Evolutionary conservation across 1,284 basidiomycete species (phyloP), one percentile per base, ranked within the genome.

Genomic region (Gomphus bonarii): DNA sequence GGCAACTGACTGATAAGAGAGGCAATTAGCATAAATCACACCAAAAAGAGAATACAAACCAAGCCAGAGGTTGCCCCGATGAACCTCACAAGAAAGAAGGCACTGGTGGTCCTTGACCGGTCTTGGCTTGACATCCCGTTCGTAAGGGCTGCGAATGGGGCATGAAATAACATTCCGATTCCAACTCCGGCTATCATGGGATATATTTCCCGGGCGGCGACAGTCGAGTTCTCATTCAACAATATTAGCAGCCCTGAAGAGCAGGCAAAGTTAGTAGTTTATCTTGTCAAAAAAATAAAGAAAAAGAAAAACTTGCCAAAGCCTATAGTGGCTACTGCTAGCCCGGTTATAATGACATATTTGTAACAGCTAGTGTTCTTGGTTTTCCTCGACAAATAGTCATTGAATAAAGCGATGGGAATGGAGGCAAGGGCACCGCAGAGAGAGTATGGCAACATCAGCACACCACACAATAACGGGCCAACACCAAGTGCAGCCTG

Each of bases 71-170:
- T 88, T 33, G 88, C 84, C 14, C 88, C 88, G 40, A 87, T 90
- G 69, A 90, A 91, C 46, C 88, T 76, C 49, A 89, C 85, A 57
- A 91, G 75, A 68, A 91, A 90, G 66, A 91, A 90, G 22, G 86
- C 88, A 65, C 85, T 84, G 12, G 88, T 90, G 30, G 84, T 85
- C 44, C 81, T 77, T n/a, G 87, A 85, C 57, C 88, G 70, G 62
- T 88, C 81, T 50, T 75, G 71, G 10, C 80, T 77, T 60, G 77
- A 73, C 40, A 91, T 68, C 16, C 82, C 78, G 59, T 74, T 76
- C 47, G 78, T 79, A 66, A 90, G 86, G 14, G 88, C 76, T 65
- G 88, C 85, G 65, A 87, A 88, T 9, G 88, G 88, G 1, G 87
- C 80, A 67, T 89, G 87, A 68, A 90, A 89, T 28, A 89, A 70